Evolutionary conservation across 768 basidiomycete genomes (phyloP).

Genomic region (Calocybe cyanea): DNA sequence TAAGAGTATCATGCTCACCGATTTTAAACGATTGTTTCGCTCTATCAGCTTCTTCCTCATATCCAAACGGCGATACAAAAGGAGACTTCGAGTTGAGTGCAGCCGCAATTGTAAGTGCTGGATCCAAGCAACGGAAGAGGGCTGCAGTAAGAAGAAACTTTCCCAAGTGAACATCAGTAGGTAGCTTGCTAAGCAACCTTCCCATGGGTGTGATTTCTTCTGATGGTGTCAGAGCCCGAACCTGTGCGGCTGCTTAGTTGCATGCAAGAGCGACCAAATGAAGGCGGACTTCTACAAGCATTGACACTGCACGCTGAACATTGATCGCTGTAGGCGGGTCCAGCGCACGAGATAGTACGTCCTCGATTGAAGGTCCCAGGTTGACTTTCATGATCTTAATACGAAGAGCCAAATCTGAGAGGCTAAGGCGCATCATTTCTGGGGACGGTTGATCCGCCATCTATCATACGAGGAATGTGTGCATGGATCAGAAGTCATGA

Average conservation of each 20-base stretch:
- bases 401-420: slow-evolving; percentile 86
- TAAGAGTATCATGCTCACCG: slow-evolving; percentile 40
- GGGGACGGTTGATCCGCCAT: slow-evolving; percentile 88
- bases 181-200: slow-evolving; percentile 81
- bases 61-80: slow-evolving; percentile 84
- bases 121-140: slow-evolving; percentile 86
- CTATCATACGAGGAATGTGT: slow-evolving; percentile 33
- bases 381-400: slow-evolving; percentile 94
- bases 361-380: slow-evolving; percentile 81
- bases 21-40: slow-evolving; percentile 77
- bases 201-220: slow-evolving; percentile 98
- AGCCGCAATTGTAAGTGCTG: slow-evolving; percentile 95
- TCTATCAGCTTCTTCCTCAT: slow-evolving; percentile 81
- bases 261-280: not conserved
- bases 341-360: slow-evolving; percentile 80
- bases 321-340: slow-evolving; percentile 88
- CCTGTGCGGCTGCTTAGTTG: slow-evolving; percentile 35
- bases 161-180: slow-evolving; percentile 93
- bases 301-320: slow-evolving; percentile 84
- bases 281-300: slow-evolving; percentile 75
- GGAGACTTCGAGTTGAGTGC: slow-evolving; percentile 91
- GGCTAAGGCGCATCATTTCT: slow-evolving; percentile 91
- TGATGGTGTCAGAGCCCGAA: slow-evolving; percentile 74
- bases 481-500: not conserved
- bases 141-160: slow-evolving; percentile 87